Conservation (phyloP, 352 stramenopile genomes). For the Blastocystis sp. region DNA sequence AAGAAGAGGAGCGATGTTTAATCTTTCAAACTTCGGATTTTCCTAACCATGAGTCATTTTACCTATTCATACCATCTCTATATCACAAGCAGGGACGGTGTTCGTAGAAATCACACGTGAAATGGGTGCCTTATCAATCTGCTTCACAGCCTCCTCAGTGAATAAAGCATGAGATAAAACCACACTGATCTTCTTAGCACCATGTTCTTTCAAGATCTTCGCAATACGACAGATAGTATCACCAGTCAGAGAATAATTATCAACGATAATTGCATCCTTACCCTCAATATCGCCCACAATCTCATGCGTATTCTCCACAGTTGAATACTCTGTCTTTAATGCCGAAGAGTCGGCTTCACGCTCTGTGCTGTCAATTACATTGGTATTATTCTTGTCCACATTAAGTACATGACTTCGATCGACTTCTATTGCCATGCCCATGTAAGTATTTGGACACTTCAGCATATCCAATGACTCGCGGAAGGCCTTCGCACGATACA, state of each 20-base stretch:
- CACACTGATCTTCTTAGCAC: slow-evolving; percentile 64
- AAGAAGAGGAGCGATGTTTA: slow-evolving; percentile 58
- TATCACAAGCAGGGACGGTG: slow-evolving; percentile 25
- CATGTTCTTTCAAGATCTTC: slow-evolving; percentile 67
- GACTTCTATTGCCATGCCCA: slow-evolving; percentile 53
- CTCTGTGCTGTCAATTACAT: slow-evolving; percentile 62
- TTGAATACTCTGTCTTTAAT: slow-evolving; percentile 29
- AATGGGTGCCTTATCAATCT: slow-evolving; percentile 66
- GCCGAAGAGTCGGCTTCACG: slow-evolving; percentile 34
- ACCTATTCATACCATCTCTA: slow-evolving; percentile 25
- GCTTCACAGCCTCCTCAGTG: slow-evolving; percentile 66
- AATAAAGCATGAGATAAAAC: slow-evolving; percentile 69
- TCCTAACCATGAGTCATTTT: slow-evolving; percentile 1
- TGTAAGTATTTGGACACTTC: slow-evolving; percentile 49
- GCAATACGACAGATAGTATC: slow-evolving; percentile 64
- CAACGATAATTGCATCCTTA: slow-evolving; percentile 69
- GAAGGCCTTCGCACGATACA: slow-evolving; percentile 60
- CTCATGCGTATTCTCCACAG: slow-evolving; percentile 56
- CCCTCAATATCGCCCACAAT: slow-evolving; percentile 68
- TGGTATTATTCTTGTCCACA: slow-evolving; percentile 64
- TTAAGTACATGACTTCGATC: slow-evolving; percentile 49
- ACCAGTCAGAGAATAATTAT: slow-evolving; percentile 67
- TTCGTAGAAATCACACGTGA: slow-evolving; percentile 61
- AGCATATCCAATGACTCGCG: slow-evolving; percentile 40
- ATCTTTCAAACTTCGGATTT: slow-evolving; percentile 63